A percentile compares a stretch with the other conserved stretches of the same genome.
Evolutionary conservation across 345 rosid species (phyloP).

Genomic region (rapeseed (Brassica napus)): DNA sequence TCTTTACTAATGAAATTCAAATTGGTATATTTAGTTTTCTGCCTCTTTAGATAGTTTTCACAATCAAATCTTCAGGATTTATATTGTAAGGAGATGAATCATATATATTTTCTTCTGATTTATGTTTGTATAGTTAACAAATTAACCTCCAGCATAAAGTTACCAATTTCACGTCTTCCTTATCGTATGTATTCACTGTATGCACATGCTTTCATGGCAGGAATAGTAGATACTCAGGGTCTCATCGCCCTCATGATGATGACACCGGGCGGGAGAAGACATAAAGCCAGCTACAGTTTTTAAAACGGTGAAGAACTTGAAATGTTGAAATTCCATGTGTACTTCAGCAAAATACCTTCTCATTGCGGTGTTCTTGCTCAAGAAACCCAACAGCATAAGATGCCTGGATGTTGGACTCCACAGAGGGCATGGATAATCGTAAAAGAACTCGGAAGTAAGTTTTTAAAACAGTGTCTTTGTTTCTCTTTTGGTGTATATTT

Average conservation of each 20-base stretch:
- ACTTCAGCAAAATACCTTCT: conserved; percentile 81
- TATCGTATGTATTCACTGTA: neutral
- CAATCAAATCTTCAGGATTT: neutral
- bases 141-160: neutral
- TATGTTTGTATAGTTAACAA: neutral
- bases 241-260: conserved; percentile 44
- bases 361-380: conserved; percentile 87
- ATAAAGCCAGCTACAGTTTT: conserved; percentile 38
- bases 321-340: conserved; percentile 67
- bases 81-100: neutral
- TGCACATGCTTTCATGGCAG: neutral
- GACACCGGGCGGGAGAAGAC: conserved; percentile 43
- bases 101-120: neutral
- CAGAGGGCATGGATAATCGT: conserved; percentile 65
- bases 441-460: conserved; percentile 84
- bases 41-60: neutral
- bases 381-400: conserved; percentile 94
- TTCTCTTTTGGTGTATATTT: neutral
- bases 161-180: neutral
- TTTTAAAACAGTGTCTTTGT: conserved; percentile 1
- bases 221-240: conserved; percentile 52
- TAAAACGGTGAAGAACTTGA: conserved; percentile 43
- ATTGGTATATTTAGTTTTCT: neutral
- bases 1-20: neutral
- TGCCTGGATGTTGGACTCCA: conserved; percentile 84